phyloP scores from a whole-genome alignment of 148 eudicot genomes.

The Fagopyrum homotropicum region DNA sequence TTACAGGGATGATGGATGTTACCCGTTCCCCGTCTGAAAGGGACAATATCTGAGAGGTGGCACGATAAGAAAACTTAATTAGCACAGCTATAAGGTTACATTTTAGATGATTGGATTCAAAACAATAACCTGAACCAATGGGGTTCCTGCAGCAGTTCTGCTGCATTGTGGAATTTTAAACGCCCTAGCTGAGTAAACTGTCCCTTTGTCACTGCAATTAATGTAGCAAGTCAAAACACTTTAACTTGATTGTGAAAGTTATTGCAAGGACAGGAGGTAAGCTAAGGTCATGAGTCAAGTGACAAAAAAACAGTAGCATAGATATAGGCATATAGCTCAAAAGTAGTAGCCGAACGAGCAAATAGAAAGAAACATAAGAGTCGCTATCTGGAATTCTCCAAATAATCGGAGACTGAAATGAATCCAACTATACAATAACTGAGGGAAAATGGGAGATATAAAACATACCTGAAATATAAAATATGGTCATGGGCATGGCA shows the following conservation, averaged over 20 bases:
- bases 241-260: neutral
- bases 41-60: conserved; percentile 60
- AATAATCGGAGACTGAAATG: neutral
- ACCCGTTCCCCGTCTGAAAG: conserved; percentile 87
- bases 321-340: too few species aligned
- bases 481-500: conserved; percentile 89
- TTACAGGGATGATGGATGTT: conserved; percentile 92
- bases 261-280: neutral
- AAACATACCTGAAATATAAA: conserved; percentile 77
- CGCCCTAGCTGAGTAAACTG: conserved; percentile 82
- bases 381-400: neutral
- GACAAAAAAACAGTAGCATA: neutral
- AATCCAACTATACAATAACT: neutral
- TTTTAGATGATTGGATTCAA: neutral
- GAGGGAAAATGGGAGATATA: conserved; percentile 2
- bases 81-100: neutral
- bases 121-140: conserved; percentile 63
- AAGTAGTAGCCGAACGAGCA: neutral
- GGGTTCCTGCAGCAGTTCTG: conserved; percentile 93
- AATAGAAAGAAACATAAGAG: neutral
- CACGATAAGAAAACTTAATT: conserved; percentile 17
- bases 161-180: conserved; percentile 93
- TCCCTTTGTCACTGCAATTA: conserved; percentile 78
- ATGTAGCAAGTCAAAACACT: conserved; percentile 2
- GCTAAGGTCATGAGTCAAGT: neutral